Evolutionary conservation across 2,329 filamentous ascomycete species (phyloP).

Genomic region (Aspergillus chevalieri): DNA sequence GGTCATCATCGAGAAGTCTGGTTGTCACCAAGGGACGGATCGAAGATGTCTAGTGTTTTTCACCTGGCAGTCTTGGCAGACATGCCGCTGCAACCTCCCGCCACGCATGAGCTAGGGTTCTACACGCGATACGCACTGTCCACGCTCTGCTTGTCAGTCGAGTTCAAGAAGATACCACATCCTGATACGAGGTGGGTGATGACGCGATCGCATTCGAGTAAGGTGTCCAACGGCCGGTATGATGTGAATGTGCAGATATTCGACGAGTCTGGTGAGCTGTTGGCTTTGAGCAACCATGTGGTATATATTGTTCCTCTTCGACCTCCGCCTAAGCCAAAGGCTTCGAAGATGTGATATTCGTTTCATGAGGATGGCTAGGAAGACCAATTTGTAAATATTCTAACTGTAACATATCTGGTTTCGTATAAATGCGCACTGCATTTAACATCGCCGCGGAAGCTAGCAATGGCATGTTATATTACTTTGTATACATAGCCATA

Average conservation of each 20-base stretch:
- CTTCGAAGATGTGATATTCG: background rate
- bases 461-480: too few species aligned
- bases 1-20: conserved; percentile 17
- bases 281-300: conserved; percentile 18
- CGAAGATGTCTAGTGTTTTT: conserved; percentile 9
- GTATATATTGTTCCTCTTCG: conserved; percentile 11
- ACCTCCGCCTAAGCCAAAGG: background rate
- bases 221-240: conserved; percentile 13
- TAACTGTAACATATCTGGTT: background rate
- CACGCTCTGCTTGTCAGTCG: conserved; percentile 17
- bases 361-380: too few species aligned
- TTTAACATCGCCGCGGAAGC: too few species aligned
- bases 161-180: conserved; percentile 17
- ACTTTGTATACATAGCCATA: too few species aligned
- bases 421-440: background rate
- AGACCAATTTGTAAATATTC: background rate
- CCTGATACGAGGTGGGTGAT: conserved; percentile 15
- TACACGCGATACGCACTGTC: conserved; percentile 14
- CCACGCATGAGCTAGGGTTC: conserved; percentile 15
- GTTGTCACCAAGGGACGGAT: conserved; percentile 17
- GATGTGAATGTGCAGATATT: conserved; percentile 14
- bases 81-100: conserved; percentile 16
- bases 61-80: conserved; percentile 16
- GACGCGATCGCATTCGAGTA: conserved; percentile 14
- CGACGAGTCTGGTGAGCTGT: conserved; percentile 9